Conservation (phyloP, 371 early-diverging fungal species). For the Blakeslea trispora region DNA sequence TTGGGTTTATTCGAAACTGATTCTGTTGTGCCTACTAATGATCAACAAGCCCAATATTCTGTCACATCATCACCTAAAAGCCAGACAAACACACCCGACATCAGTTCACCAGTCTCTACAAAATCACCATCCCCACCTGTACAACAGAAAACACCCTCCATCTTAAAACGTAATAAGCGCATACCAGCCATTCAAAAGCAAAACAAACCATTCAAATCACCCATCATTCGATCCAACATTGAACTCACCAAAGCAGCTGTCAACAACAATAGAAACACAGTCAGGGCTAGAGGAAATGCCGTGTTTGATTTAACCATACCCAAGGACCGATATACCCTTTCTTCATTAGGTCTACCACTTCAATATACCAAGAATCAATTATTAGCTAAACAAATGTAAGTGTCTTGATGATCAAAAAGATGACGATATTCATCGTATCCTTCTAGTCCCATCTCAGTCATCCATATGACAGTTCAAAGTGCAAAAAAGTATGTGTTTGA, state of each 20-base stretch:
- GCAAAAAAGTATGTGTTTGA: slow-evolving; percentile 36
- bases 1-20: slow-evolving; percentile 18
- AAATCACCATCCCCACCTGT: neutral
- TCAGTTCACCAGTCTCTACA: neutral
- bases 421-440: no score
- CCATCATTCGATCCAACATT: slow-evolving; percentile 32
- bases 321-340: slow-evolving; percentile 7
- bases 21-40: neutral
- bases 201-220: slow-evolving; percentile 38
- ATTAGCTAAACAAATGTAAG: slow-evolving; percentile 24
- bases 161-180: slow-evolving; percentile 7
- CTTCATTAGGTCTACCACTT: slow-evolving; percentile 25
- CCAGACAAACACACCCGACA: no score
- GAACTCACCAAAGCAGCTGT: slow-evolving; percentile 35
- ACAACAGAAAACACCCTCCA: neutral
- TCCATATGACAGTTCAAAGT: slow-evolving; percentile 34
- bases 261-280: slow-evolving; percentile 1
- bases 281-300: slow-evolving; percentile 7
- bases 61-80: no score
- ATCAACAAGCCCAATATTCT: no score
- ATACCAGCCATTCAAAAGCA: neutral
- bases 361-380: slow-evolving; percentile 20
- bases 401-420: no score
- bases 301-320: slow-evolving; percentile 33
- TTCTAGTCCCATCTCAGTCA: slow-evolving; percentile 3